A percentile compares a stretch with the other conserved stretches of the same genome.
phyloP scores from a whole-genome alignment of 345 rosid genomes.

The Eucalyptus erythrocorys region DNA sequence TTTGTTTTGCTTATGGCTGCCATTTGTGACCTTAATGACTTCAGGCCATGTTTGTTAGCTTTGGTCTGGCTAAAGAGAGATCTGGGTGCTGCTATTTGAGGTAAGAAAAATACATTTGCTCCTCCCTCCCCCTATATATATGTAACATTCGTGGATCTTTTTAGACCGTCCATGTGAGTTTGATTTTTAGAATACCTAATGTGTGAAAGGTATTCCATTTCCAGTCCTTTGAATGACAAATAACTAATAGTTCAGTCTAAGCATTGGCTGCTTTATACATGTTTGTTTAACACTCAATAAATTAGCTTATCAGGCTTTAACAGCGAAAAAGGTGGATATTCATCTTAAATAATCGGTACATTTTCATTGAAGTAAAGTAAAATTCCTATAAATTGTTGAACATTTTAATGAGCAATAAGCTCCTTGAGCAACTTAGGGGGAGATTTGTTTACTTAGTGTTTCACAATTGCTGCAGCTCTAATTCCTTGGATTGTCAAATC shows the following conservation, averaged over 20 bases:
- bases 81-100: conserved; percentile 84
- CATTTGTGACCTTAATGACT: background rate
- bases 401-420: background rate
- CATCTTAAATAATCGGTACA: background rate
- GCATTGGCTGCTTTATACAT: background rate
- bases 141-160: background rate
- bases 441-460: background rate
- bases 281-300: background rate
- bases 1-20: background rate
- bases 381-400: background rate
- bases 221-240: background rate
- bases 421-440: background rate
- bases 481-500: background rate
- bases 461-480: background rate
- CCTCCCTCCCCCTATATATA: background rate
- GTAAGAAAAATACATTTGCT: conserved; percentile 9
- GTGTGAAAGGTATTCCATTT: background rate
- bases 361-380: background rate
- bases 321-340: background rate
- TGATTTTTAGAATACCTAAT: background rate
- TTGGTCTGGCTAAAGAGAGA: conserved; percentile 93
- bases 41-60: conserved; percentile 96
- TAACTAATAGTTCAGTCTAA: background rate
- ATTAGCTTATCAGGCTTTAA: background rate
- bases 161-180: background rate